Percentiles rank a stretch among this genome's conserved stretches.
These are phyloP conservation scores for Sporisorium iseilematis-ciliati DNA, from an alignment of 1,284 basidiomycete species.

Conservation along the genomic window DNA sequence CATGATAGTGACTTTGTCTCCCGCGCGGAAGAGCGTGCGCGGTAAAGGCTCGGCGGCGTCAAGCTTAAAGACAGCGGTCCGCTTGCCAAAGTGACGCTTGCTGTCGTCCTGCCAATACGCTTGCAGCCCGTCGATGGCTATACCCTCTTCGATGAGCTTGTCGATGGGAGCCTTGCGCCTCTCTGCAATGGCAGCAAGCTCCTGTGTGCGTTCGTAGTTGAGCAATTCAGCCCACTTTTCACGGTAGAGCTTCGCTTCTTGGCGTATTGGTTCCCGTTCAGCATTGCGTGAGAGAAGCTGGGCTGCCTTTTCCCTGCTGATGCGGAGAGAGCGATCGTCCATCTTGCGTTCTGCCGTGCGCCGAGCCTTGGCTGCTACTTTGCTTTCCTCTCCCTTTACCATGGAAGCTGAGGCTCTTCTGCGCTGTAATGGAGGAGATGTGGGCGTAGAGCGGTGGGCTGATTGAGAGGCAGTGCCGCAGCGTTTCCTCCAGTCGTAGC, in stretches of 20 bases:
- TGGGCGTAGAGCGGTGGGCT: background rate
- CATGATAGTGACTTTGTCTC: constrained; percentile 57
- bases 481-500: constrained; percentile 48
- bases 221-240: constrained; percentile 53
- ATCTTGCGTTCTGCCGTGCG: constrained; percentile 41
- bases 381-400: constrained; percentile 39
- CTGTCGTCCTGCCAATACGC: constrained; percentile 63
- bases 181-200: constrained; percentile 50
- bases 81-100: constrained; percentile 56
- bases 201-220: constrained; percentile 49
- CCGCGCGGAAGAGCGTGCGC: constrained; percentile 52
- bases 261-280: constrained; percentile 35
- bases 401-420: constrained; percentile 35
- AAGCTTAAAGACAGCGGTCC: constrained; percentile 61
- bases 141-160: constrained; percentile 52
- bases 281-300: constrained; percentile 25
- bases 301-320: constrained; percentile 33
- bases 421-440: constrained; percentile 25
- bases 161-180: constrained; percentile 51
- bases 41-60: constrained; percentile 52
- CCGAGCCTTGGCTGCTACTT: constrained; percentile 37
- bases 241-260: constrained; percentile 42
- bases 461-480: background rate
- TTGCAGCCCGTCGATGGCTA: constrained; percentile 59
- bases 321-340: constrained; percentile 45